These are phyloP conservation scores for Hypomyces perniciosus DNA, from an alignment of 2,329 filamentous ascomycete species.

Conservation along the genomic window DNA sequence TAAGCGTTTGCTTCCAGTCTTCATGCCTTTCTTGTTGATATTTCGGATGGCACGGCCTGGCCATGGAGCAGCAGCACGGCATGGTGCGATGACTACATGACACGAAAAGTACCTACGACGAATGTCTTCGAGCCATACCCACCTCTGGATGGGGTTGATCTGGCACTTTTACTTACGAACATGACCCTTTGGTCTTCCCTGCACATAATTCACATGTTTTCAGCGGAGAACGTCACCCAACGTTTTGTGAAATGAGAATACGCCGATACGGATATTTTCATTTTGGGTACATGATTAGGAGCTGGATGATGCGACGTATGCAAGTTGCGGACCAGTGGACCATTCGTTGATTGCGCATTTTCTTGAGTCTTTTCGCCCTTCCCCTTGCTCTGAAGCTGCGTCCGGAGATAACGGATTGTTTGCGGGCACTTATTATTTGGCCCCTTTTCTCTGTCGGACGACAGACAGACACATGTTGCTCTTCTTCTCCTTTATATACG, in stretches of 20 bases:
- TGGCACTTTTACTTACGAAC: not conserved
- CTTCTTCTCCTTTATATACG: constrained; percentile 2
- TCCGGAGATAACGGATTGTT: too few relatives aligned
- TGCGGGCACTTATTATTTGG: too few relatives aligned
- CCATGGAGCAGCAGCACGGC: not conserved
- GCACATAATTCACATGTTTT: too few relatives aligned
- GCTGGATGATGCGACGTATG: constrained; percentile 19
- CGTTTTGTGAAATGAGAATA: not conserved
- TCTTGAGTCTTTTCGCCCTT: not conserved
- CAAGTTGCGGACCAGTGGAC: constrained; percentile 17
- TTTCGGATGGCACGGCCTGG: not conserved
- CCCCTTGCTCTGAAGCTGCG: too few relatives aligned
- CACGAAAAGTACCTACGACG: not conserved
- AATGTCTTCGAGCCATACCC: constrained; percentile 7
- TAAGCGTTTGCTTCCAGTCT: constrained; percentile 22
- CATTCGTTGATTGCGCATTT: constrained; percentile 15
- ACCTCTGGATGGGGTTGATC: constrained; percentile 1
- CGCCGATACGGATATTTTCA: constrained; percentile 14
- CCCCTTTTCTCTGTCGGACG: too few relatives aligned
- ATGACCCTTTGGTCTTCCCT: too few relatives aligned
- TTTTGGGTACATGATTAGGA: constrained; percentile 22
- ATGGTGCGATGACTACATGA: not conserved
- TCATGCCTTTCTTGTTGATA: constrained; percentile 11
- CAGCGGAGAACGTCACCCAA: too few relatives aligned
- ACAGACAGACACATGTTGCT: not conserved